phyloP scores from a whole-genome alignment of 2,329 filamentous ascomycete species.

The Rhinocladiella similis region DNA sequence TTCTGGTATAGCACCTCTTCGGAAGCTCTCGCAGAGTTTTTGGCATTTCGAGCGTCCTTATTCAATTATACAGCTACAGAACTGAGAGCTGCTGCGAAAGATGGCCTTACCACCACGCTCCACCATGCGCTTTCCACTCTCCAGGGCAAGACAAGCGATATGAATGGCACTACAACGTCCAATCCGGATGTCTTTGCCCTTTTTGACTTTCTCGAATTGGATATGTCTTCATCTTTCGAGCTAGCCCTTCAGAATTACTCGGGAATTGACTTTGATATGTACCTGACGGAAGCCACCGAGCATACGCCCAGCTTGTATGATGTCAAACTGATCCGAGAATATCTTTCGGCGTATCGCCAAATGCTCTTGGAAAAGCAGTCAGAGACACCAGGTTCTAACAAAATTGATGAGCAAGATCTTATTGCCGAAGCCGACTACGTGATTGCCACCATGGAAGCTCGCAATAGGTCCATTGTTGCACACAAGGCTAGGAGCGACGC shows the following conservation, averaged over 20 bases:
- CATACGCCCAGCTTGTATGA: constrained; percentile 59
- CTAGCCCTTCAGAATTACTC: constrained; percentile 60
- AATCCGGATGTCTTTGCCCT: constrained; percentile 85
- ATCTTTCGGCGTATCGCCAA: constrained; percentile 56
- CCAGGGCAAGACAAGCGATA: constrained; percentile 69
- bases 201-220: constrained; percentile 81
- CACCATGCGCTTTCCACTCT: constrained; percentile 66
- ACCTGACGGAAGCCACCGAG: constrained; percentile 61
- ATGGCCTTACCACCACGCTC: constrained; percentile 69
- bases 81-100: constrained; percentile 72
- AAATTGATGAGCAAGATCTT: constrained; percentile 42
- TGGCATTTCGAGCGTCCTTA: constrained; percentile 72
- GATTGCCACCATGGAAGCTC: constrained; percentile 40
- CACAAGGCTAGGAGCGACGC: constrained; percentile 60
- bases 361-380: constrained; percentile 55
- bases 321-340: constrained; percentile 68
- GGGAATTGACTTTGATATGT: constrained; percentile 67
- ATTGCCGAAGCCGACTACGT: constrained; percentile 40
- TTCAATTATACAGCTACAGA: constrained; percentile 86
- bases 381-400: constrained; percentile 35
- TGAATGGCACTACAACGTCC: constrained; percentile 64
- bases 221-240: constrained; percentile 52
- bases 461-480: constrained; percentile 42
- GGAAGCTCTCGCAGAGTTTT: constrained; percentile 71
- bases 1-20: constrained; percentile 72